phyloP scores from a whole-genome alignment of 2,329 filamentous ascomycete species.

The Aspergillus pseudoterreus region DNA sequence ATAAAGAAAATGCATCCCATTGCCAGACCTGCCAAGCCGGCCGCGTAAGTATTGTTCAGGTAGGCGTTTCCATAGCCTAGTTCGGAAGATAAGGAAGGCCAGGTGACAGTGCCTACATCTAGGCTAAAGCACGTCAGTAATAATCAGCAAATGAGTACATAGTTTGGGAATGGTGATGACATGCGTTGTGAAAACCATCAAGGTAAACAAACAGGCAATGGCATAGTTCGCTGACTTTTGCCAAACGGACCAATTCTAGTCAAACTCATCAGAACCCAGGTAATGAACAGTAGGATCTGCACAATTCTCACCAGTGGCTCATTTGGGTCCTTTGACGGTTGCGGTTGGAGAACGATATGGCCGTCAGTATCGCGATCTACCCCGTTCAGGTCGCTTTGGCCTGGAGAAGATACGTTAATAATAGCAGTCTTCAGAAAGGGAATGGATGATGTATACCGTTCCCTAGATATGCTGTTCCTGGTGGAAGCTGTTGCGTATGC shows the following conservation, averaged over 20 bases:
- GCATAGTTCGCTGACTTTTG: slow-evolving; percentile 9
- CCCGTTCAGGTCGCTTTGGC: background rate
- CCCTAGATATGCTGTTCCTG: slow-evolving; percentile 5
- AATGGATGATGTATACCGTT: background rate
- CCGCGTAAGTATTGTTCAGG: slow-evolving; percentile 10
- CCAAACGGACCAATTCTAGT: slow-evolving; percentile 9
- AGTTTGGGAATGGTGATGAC: background rate
- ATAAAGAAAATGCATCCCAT: slow-evolving; percentile 12
- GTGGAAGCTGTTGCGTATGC: background rate
- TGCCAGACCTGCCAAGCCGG: slow-evolving; percentile 6
- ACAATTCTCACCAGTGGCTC: slow-evolving; percentile 12
- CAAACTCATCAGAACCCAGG: background rate
- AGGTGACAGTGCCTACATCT: slow-evolving; percentile 9
- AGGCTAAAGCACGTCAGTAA: background rate
- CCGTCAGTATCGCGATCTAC: background rate
- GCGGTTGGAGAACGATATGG: slow-evolving; percentile 9
- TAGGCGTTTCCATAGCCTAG: slow-evolving; percentile 6
- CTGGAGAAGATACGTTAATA: background rate
- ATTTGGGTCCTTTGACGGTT: slow-evolving; percentile 20
- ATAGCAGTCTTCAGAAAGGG: background rate
- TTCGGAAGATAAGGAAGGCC: slow-evolving; percentile 5
- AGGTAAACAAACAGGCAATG: slow-evolving; percentile 10
- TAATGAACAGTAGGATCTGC: background rate
- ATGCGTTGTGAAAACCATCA: slow-evolving; percentile 10
- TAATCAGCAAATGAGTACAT: background rate